Percentiles rank a stretch among this genome's conserved stretches.
Evolutionary conservation across 345 rosid genomes (phyloP).

Genomic region (Ceriops tagal): DNA sequence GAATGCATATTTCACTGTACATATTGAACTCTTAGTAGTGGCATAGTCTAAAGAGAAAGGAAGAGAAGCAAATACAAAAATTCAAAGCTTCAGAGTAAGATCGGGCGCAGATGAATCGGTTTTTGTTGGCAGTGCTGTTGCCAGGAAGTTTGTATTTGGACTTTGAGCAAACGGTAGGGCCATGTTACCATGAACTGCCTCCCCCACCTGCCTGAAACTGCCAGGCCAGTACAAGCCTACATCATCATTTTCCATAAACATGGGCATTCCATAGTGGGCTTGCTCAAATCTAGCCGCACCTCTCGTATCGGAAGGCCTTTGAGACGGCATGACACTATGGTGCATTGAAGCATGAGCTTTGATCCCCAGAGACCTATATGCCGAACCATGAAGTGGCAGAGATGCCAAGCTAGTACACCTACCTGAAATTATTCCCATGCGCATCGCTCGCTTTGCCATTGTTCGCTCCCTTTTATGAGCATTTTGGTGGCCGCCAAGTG

Average conservation of each 20-base stretch:
- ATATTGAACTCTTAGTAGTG: slow-evolving; percentile 10
- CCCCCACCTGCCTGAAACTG: slow-evolving; percentile 66
- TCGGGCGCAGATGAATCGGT: slow-evolving; percentile 55
- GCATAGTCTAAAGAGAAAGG: background rate
- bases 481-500: slow-evolving; percentile 97
- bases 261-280: slow-evolving; percentile 52
- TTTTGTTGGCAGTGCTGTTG: slow-evolving; percentile 28
- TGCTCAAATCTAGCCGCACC: slow-evolving; percentile 62
- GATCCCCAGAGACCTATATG: slow-evolving; percentile 64
- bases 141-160: slow-evolving; percentile 35
- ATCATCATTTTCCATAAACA: slow-evolving; percentile 63
- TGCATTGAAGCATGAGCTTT: slow-evolving; percentile 74
- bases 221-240: slow-evolving; percentile 79
- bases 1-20: slow-evolving; percentile 19
- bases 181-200: slow-evolving; percentile 21
- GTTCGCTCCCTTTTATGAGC: slow-evolving; percentile 95
- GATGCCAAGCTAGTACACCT: slow-evolving; percentile 65
- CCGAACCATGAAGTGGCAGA: slow-evolving; percentile 65
- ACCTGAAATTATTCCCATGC: slow-evolving; percentile 59
- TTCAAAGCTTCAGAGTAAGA: slow-evolving; percentile 79
- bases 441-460: slow-evolving; percentile 89
- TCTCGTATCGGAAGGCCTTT: slow-evolving; percentile 31
- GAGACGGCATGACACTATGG: slow-evolving; percentile 38
- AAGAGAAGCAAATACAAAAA: slow-evolving; percentile 3
- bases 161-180: slow-evolving; percentile 26